Percentiles rank a stretch among this genome's conserved stretches.
phyloP scores from a whole-genome alignment of 2,329 filamentous ascomycete species.

The Cryphonectria radicalis region DNA sequence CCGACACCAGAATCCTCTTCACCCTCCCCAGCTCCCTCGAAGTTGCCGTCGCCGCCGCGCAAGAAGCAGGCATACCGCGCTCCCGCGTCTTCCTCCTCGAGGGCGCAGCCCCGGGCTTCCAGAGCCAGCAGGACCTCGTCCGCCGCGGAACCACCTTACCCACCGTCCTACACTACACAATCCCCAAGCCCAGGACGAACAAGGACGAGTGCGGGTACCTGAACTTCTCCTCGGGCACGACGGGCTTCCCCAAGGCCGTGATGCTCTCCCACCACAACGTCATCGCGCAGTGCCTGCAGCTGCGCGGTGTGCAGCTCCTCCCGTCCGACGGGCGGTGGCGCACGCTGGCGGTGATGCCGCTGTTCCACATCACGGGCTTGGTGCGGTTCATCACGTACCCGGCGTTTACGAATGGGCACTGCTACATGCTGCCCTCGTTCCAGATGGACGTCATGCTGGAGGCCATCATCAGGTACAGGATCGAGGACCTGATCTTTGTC shows the following conservation, averaged over 20 bases:
- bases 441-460: slow-evolving; percentile 33
- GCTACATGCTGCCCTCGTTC: slow-evolving; percentile 34
- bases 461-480: slow-evolving; percentile 30
- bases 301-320: slow-evolving; percentile 41
- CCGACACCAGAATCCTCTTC: slow-evolving; percentile 60
- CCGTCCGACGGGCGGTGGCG: neutral
- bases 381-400: slow-evolving; percentile 32
- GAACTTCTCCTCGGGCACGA: slow-evolving; percentile 53
- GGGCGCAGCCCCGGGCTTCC: neutral
- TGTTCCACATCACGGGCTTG: slow-evolving; percentile 35
- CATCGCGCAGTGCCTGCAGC: slow-evolving; percentile 39
- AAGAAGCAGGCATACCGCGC: slow-evolving; percentile 15
- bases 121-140: slow-evolving; percentile 45
- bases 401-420: slow-evolving; percentile 32
- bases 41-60: slow-evolving; percentile 13
- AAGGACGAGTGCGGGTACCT: slow-evolving; percentile 11
- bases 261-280: slow-evolving; percentile 54
- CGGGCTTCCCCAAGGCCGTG: slow-evolving; percentile 56
- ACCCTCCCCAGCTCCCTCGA: slow-evolving; percentile 50
- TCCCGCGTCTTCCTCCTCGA: slow-evolving; percentile 3
- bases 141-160: slow-evolving; percentile 51
- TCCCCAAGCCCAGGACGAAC: neutral
- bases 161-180: slow-evolving; percentile 35
- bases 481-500: slow-evolving; percentile 35
- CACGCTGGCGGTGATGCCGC: slow-evolving; percentile 33